Evolutionary conservation across 352 stramenopile genomes (phyloP).

Genomic region (Thalassiosira sp.): DNA sequence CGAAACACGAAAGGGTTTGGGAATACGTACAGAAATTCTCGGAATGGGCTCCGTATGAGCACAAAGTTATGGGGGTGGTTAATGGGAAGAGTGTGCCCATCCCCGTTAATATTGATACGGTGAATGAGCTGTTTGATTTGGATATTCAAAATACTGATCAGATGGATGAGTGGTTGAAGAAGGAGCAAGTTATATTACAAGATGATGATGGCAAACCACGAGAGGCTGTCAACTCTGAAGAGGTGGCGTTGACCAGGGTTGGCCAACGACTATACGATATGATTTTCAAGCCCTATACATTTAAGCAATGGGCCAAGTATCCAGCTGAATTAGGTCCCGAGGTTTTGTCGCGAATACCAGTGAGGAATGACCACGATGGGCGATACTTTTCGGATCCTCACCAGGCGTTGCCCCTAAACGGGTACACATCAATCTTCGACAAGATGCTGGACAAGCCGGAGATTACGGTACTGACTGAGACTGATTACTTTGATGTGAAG

Average conservation of each 20-base stretch:
- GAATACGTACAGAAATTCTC: slow-evolving; percentile 77
- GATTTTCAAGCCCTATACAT: slow-evolving; percentile 80
- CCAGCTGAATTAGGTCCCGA: slow-evolving; percentile 74
- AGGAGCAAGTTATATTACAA: slow-evolving; percentile 53
- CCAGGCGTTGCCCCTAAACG: slow-evolving; percentile 77
- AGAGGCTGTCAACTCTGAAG: slow-evolving; percentile 65
- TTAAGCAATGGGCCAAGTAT: slow-evolving; percentile 83
- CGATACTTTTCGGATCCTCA: slow-evolving; percentile 78
- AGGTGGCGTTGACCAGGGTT: slow-evolving; percentile 76
- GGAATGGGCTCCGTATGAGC: slow-evolving; percentile 80
- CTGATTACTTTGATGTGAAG: slow-evolving; percentile 77
- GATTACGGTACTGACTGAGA: slow-evolving; percentile 71
- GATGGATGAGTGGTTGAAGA: slow-evolving; percentile 79
- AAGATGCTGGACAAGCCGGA: slow-evolving; percentile 69
- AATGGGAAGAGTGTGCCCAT: slow-evolving; percentile 79
- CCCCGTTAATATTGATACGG: slow-evolving; percentile 83
- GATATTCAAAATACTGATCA: slow-evolving; percentile 66
- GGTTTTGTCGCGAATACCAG: slow-evolving; percentile 77
- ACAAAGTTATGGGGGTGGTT: slow-evolving; percentile 76
- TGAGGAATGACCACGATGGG: slow-evolving; percentile 70
- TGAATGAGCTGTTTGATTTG: slow-evolving; percentile 81
- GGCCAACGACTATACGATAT: slow-evolving; percentile 72
- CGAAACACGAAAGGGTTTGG: slow-evolving; percentile 77
- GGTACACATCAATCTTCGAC: slow-evolving; percentile 81
- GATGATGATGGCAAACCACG: slow-evolving; percentile 28